Evolutionary conservation across 176 grass and related monocot genomes (phyloP), one percentile per base, ranked within the genome.

Genomic region (Rhynchospora pubera): DNA sequence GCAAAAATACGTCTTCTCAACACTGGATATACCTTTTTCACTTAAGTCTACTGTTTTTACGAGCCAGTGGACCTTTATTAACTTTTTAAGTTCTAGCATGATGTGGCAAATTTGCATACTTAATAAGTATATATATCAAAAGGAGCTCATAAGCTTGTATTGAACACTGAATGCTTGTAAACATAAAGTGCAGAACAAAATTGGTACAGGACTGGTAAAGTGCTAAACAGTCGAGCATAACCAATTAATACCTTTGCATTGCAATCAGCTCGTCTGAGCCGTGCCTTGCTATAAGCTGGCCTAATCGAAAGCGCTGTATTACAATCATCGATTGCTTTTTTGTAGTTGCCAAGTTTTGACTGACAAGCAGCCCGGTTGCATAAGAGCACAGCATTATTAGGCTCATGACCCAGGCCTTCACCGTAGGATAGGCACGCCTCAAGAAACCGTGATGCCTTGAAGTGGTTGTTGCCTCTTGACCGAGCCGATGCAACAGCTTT

Each of bases 261-360:
- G 91, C 93, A 90, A 72, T 99, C 91, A 10, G 93, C 97, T 86
- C 97, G 83, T 83, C 97, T 62, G 57, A 93, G 87, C 0, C 97
- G 82, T 5, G 97, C 97, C 88, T 96, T 99, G 86, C 91, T 90
- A 88, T 99, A 99, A 1, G 84, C 83, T 6, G 97, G 93, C 6
- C 97, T 85, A 79, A 95, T 84, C 11, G 13, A 80, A 64, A 99
- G 91, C 7, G 93, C 97, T 28, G 28, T 79, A 79, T 82, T 87
- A 77, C 91, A 99, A 88, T 99, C 97, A 65, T 99, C 93, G 52
- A 99, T 68, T 39, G 97, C 97, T 75, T 91, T 99, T 77, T 99
- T 87, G 79, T 93, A 72, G 46, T 87, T 86, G 1, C 89, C 91
- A 5, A 99, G 93, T 89, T 83, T 96, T 1, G 87, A 89, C 78